These are phyloP conservation scores for Sphenostylis stenocarpa DNA, from an alignment of 306 rosid genomes.

Conservation along the genomic window DNA sequence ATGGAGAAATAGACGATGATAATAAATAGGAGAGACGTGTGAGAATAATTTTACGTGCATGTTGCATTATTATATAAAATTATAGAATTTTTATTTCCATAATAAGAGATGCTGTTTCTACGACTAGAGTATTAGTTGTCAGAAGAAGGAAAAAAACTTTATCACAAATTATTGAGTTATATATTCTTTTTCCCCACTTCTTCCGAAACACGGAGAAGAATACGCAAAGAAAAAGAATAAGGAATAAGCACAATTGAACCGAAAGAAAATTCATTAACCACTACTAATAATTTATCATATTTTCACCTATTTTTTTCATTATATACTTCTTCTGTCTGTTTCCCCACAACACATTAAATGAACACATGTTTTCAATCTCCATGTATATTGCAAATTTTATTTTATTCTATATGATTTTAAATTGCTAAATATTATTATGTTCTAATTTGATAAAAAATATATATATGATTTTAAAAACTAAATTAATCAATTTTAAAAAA, in stretches of 20 bases:
- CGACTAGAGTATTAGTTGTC: neutral
- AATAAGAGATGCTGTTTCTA: neutral
- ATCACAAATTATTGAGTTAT: slow-evolving; percentile 2
- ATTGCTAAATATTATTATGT: no score
- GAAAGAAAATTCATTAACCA: slow-evolving; percentile 25
- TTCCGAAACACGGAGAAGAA: neutral
- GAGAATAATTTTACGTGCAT: neutral
- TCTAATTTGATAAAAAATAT: no score
- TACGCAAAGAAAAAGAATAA: neutral
- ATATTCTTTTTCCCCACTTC: slow-evolving; percentile 29
- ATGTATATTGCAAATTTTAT: no score
- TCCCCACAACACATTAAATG: neutral
- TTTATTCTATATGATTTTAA: no score
- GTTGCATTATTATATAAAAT: neutral
- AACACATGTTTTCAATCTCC: no score
- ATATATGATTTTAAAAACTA: no score
- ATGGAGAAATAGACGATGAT: neutral
- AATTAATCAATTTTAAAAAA: no score
- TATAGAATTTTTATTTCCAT: neutral
- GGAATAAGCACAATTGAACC: slow-evolving; percentile 34
- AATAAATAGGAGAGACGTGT: neutral
- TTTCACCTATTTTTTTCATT: neutral
- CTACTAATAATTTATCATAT: slow-evolving; percentile 15
- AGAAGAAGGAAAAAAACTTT: neutral
- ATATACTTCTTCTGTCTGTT: neutral